These are phyloP conservation scores for Fagopyrum esculentum DNA, from an alignment of 148 eudicot species.

Conservation along the genomic window DNA sequence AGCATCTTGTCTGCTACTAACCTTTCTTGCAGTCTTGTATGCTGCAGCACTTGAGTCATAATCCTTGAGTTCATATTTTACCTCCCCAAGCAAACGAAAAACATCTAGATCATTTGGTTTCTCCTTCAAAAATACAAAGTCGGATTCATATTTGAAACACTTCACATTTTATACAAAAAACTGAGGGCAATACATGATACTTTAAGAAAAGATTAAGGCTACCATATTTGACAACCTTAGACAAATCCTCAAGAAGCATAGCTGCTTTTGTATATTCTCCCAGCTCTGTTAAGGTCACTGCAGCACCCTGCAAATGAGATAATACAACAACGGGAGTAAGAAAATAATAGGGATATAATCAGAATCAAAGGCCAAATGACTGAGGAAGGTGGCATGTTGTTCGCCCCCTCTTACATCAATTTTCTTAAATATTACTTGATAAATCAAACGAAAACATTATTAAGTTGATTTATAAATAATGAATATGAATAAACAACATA, in stretches of 20 bases:
- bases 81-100: conserved; percentile 86
- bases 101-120: conserved; percentile 79
- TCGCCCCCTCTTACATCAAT: not conserved
- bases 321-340: not conserved
- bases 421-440: not conserved
- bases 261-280: conserved; percentile 69
- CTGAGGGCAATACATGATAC: not conserved
- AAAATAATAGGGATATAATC: not conserved
- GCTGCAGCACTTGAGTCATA: conserved; percentile 81
- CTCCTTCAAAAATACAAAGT: conserved; percentile 34
- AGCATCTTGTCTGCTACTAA: conserved; percentile 18
- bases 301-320: conserved; percentile 58
- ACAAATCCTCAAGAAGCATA: conserved; percentile 64
- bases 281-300: conserved; percentile 72
- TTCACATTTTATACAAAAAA: not conserved
- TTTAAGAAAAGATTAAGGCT: not conserved
- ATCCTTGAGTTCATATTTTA: conserved; percentile 80
- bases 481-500: not conserved
- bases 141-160: conserved; percentile 1
- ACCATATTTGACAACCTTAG: conserved; percentile 43
- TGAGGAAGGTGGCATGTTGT: not conserved
- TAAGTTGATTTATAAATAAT: not conserved
- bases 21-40: conserved; percentile 72
- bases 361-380: not conserved
- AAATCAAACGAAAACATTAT: not conserved